A percentile compares a stretch with the other conserved stretches of the same genome.
phyloP scores from a whole-genome alignment of 495 filamentous ascomycete species.

The Aspergillus baeticus region DNA sequence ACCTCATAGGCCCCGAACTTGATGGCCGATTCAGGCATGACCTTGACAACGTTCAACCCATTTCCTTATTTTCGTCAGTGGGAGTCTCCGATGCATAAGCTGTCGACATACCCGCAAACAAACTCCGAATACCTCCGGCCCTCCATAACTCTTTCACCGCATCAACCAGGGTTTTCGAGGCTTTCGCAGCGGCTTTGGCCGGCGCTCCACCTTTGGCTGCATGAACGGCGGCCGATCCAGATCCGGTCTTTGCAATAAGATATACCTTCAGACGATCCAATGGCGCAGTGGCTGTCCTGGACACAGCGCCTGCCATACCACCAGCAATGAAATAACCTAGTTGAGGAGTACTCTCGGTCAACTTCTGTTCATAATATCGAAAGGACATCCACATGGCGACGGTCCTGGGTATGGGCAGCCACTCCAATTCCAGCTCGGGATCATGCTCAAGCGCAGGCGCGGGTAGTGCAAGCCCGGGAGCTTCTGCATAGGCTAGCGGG shows the following conservation, averaged over 20 bases:
- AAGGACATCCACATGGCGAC: slow-evolving; percentile 50
- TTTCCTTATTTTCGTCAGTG: slow-evolving; percentile 69
- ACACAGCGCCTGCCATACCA: slow-evolving; percentile 87
- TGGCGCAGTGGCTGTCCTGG: slow-evolving; percentile 89
- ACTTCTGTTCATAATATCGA: slow-evolving; percentile 52
- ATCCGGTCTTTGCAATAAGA: slow-evolving; percentile 85
- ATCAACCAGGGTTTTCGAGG: slow-evolving; percentile 64
- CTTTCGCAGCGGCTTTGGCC: slow-evolving; percentile 62
- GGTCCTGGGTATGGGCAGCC: slow-evolving; percentile 43
- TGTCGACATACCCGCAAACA: slow-evolving; percentile 80
- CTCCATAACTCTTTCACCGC: slow-evolving; percentile 77
- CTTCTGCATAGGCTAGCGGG: slow-evolving; percentile 40
- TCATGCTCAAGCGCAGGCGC: slow-evolving; percentile 29
- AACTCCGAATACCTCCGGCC: slow-evolving; percentile 82
- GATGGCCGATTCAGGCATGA: slow-evolving; percentile 97
- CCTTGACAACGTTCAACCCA: slow-evolving; percentile 93
- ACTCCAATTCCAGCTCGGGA: slow-evolving; percentile 43
- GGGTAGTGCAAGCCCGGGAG: slow-evolving; percentile 23
- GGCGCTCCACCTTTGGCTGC: slow-evolving; percentile 73
- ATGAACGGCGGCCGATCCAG: slow-evolving; percentile 55
- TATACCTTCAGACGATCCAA: slow-evolving; percentile 97
- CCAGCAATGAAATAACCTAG: slow-evolving; percentile 98
- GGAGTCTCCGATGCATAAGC: background rate
- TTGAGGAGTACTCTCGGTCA: slow-evolving; percentile 64
- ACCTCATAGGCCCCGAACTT: slow-evolving; percentile 94